Base-by-base conservation (phyloP, 2,329 filamentous ascomycete species). In the Calycina herbarum region DNA sequence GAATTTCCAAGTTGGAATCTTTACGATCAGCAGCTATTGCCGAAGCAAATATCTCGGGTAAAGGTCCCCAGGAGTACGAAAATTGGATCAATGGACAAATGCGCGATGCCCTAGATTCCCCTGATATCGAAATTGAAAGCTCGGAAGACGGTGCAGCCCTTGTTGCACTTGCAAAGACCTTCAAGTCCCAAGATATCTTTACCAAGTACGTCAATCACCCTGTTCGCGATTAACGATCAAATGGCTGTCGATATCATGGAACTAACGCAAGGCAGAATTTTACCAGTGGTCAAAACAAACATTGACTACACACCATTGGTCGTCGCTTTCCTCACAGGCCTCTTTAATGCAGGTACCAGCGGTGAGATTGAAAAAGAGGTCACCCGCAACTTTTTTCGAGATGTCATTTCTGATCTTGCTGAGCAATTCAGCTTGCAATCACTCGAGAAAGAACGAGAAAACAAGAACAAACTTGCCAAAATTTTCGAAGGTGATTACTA, bases 111-210 rank as follows among this genome's bases (percentile, higher is more conserved):
- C 10, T 67, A 17, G 24, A 6, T 57, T 15, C 4, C 38, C 13
- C 35, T 38, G 3, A 45, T 48, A 20, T 64, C 13, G 7, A 35
- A 8, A 51, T 61, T 13, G 59, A 42, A 33, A 63, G 61, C 33
- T 45, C 62, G 7, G 24, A 59, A 20, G 68, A 70, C 60, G 67
- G 65, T 7, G 29, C 38, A 17, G 15, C 45, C 20, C 54, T 70
- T 2, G 27, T 63, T 31, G 56, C 48, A n/a, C 38, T 67, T 13
- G 59, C 60, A 7, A 54, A 61, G 48, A 31, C 20, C 27, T 20
- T 65, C 11, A 15, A 66, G 6, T 33, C n/a, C 2, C 57, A 64
- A 27, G 63, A 65, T 4, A 64, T 68, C 33, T 64, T 69, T 59
- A 57, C 65, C 4, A 68, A 62, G 68, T 69, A 64, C 31, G 63